Base-by-base conservation (phyloP, 306 rosid species). In the Phaseolus lunatus region DNA sequence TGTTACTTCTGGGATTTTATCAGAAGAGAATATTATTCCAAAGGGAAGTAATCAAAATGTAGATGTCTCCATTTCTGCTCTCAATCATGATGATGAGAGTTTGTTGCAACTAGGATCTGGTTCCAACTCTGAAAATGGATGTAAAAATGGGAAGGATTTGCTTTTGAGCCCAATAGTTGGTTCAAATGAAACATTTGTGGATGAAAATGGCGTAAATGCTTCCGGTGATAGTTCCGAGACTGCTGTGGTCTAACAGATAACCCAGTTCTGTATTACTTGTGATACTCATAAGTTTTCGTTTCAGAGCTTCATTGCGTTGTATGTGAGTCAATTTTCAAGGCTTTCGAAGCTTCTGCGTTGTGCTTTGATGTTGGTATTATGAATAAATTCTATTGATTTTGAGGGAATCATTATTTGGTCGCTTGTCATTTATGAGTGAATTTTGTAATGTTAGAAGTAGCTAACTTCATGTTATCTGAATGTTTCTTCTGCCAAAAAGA, bases 211-310 rank as follows among this genome's bases (percentile, higher is more conserved):
- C 44, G 29, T 77, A 5, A 72, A 78, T 78, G 80, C 86, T 61
- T 80, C 80, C 12, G 72, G 80, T 79, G 87, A 70, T 80, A 50
- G 84, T 75, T 84, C 84, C 65, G 43, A 74, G 70, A 79, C 57
- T 27, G 86, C 72, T 80, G 64, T 74, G 19, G 72, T 52, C 6
- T 76, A 67, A 76, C 59, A 75, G 74, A 72, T 64, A 54, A 65
- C 63, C 24, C 66, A 71, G 80, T 84, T 85, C 41, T 48, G 70
- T 76, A 78, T 75, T 33, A 50, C 83, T 71, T 48, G n/a, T 71
- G 77, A 80, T 64, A 54, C 66, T 56, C 50, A 2, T 19, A 2
- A 63, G 62, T 48, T 69, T 79, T 66, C 78, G 76, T 39, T 61
- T 61, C 65, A 70, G 54, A 45, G 56, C 44, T 65, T 61, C 75